Evolutionary conservation across 1,284 basidiomycete genomes (phyloP).

Genomic region (Sanghuangporus sanghuang): DNA sequence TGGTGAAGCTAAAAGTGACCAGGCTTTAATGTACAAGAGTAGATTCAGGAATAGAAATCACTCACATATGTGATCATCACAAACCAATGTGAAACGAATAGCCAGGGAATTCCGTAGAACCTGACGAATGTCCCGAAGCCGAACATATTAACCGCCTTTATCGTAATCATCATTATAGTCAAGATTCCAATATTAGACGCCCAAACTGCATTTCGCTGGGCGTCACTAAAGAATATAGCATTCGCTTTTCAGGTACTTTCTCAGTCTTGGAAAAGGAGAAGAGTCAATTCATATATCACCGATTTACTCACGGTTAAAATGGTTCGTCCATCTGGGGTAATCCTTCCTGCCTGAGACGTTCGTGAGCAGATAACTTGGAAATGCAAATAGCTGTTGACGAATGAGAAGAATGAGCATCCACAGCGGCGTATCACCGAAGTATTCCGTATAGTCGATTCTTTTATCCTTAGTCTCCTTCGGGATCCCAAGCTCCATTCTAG

Average conservation of each 20-base stretch:
- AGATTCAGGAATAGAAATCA: not conserved
- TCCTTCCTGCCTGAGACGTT: conserved; percentile 62
- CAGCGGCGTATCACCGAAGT: conserved; percentile 54
- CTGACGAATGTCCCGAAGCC: conserved; percentile 41
- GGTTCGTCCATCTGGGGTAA: conserved; percentile 62
- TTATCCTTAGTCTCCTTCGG: conserved; percentile 30
- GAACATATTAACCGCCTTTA: conserved; percentile 28
- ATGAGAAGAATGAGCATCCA: conserved; percentile 42
- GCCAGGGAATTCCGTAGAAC: conserved; percentile 55
- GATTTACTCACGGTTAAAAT: conserved; percentile 46
- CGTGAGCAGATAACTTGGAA: conserved; percentile 36
- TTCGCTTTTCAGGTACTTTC: conserved; percentile 33
- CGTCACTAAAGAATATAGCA: conserved; percentile 48
- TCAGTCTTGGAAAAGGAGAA: not conserved
- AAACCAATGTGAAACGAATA: conserved; percentile 55
- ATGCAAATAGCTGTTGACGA: conserved; percentile 21
- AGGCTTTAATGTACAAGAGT: not conserved
- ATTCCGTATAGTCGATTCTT: conserved; percentile 46
- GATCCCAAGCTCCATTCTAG: conserved; percentile 45
- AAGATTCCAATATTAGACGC: conserved; percentile 51
- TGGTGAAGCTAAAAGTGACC: conserved; percentile 36
- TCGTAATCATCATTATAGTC: conserved; percentile 40
- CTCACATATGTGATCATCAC: conserved; percentile 44
- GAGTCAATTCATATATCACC: not conserved
- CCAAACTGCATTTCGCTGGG: conserved; percentile 47